Evolutionary conservation across 2,329 filamentous ascomycete genomes (phyloP), one percentile per base, ranked within the genome.

Genomic region (Pseudogymnoascus sp.): DNA sequence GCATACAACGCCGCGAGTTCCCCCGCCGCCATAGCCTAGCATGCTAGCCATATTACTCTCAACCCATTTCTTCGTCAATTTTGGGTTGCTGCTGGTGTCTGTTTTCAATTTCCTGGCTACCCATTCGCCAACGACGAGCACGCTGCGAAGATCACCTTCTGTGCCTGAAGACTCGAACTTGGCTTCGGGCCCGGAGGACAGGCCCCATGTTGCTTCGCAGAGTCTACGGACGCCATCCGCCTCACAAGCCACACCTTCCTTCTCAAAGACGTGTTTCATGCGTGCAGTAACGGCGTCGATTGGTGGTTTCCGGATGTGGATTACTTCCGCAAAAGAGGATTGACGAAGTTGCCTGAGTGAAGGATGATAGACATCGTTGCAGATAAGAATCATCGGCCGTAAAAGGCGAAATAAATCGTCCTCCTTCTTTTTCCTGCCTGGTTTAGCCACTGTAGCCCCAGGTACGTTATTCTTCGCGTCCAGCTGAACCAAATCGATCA

Each of bases 361-460:
- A 3, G 93, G 87, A 68, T 96, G 92, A 71, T 99, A 99, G 0
- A 97, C 86, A 73, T 99, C 95, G 70, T 99, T 99, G 78, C 94
- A 99, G 68, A 99, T 94, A 58, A 99, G 80, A 60, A 99, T 91
- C 30, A 99, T 79, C 0, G 94, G 94, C 52, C 94, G 83, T 76
- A 96, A 84, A 65, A 97, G 82, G 42, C 89, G 84, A 72, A 99
- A 99, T 63, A 87, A 88, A 70, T 97, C 93, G 0, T 87, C 88
- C 72, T 91, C 93, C 74, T 84, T 91, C 64, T 80, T 75, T 42
- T 62, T 36, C 5, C 72, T 65, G 7, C 74, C 67, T 16, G 38
- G 58, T 8, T 71, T 66, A 11, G 73, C 71, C 2, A 69, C 64
- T 1, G 62, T 14, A 68, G 71, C 38, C 71, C 75, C 1, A 79